phyloP scores from a whole-genome alignment of 352 stramenopile genomes.

The Elongisporangium senticosum region DNA sequence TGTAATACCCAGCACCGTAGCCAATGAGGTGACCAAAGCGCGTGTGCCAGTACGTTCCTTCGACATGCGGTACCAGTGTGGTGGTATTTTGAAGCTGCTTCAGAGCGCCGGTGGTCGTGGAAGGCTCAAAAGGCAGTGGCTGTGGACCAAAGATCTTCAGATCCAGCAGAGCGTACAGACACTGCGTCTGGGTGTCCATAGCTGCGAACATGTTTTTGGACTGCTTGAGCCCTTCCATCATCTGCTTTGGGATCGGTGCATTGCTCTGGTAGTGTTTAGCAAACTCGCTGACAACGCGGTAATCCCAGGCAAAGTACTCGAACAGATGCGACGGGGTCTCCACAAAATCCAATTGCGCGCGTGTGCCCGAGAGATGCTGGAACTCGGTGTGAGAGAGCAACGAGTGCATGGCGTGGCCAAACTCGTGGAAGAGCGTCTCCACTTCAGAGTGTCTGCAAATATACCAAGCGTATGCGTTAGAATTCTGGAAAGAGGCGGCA shows the following conservation, averaged over 20 bases:
- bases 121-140: constrained; percentile 28
- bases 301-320: constrained; percentile 96
- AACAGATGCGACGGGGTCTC: constrained; percentile 95
- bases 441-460: constrained; percentile 88
- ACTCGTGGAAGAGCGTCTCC: constrained; percentile 98
- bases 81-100: constrained; percentile 62
- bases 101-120: constrained; percentile 53
- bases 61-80: constrained; percentile 70
- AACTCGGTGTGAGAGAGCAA: constrained; percentile 94
- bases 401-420: constrained; percentile 97
- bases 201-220: constrained; percentile 88
- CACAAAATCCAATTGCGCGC: constrained; percentile 93
- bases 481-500: neutral
- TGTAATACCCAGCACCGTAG: constrained; percentile 91
- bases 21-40: constrained; percentile 87
- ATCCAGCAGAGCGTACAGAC: constrained; percentile 78
- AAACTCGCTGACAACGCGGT: constrained; percentile 80
- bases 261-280: constrained; percentile 79
- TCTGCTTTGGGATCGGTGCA: constrained; percentile 62
- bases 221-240: constrained; percentile 65
- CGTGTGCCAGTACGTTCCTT: constrained; percentile 80
- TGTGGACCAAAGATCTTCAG: constrained; percentile 65
- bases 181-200: constrained; percentile 86
- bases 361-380: constrained; percentile 96
- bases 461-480: constrained; percentile 17